Evolutionary conservation across 768 basidiomycete species (phyloP), one percentile per base, ranked within the genome.

Genomic region (Boletus eberwhitei): DNA sequence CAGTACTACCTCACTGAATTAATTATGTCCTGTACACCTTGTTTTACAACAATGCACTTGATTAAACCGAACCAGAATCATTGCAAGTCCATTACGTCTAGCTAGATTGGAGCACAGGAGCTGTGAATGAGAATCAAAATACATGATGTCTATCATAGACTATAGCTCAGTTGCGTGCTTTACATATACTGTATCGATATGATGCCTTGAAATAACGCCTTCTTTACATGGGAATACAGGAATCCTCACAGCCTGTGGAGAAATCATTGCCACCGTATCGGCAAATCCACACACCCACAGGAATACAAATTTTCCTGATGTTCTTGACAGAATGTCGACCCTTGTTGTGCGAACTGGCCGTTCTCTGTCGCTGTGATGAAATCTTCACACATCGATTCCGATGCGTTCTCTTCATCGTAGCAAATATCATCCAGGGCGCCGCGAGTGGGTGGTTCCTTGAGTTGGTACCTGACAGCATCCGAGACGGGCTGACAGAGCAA

Each of bases 401-500:
- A 53, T 26, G 44, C 21, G 49, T 51, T 38, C 19, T 59, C 61
- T 9, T 39, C 53, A 16, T 59, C 59, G 46, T 57, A 63, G 44
- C 51, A 44, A 22, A 31, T 36, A 21, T 40, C 57, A 32, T 36
- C 58, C 5, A 34, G n/a, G 32, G 52, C 36, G 47, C 48, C 47
- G 45, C 54, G 9, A 12, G 48, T n/a, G n/a, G 44, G 32, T 13
- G 52, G 29, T 32, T 50, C 52, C 48, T 61, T 65, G 49, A 71
- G 41, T 21, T 67, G 71, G 52, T 71, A 73, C 50, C 69, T 50
- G 44, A 71, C 36, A 9, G 60, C 61, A 44, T 71, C 69, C 21
- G 71, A 72, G 3, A 71, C 71, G 3, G 69, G 69, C 52, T 71
- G 69, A 40, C 69, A 71, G 40, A 71, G 71, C 52, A 71, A 46